Evolutionary conservation across 306 rosid genomes (phyloP), one percentile per base, ranked within the genome.

Genomic region (Cercis canadensis): DNA sequence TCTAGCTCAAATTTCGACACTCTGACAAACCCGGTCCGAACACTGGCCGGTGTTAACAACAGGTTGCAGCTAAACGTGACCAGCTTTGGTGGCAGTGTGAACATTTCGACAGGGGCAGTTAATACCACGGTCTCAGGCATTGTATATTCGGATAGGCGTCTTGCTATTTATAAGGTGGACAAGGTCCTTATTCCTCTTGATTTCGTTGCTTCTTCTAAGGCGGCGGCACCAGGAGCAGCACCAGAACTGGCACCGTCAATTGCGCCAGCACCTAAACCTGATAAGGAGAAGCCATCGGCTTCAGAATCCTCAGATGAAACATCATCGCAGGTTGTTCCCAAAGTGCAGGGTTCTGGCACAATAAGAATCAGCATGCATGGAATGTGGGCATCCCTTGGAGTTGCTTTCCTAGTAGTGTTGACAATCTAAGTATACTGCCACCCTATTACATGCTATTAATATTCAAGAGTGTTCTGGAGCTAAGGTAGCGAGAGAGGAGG

Each of bases 1-100:
- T 65, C 92, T 0, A 61, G 67, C 69, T 50, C 96, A 0, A 89
- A 85, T 50, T 87, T 89, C 45, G 89, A 89, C 51, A 87, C 96
- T 0, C 43, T 89, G n/a, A 87, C 89, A 29, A 87, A 89, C 75
- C 90, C 92, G 0, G 78, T 89, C 0, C 62, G 89, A 47, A 89
- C 96, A 7, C 81, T 87, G 29, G 92, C 90, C 0, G 87, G 96
- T 0, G 78, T 80, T 14, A 76, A 75, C 70, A 68, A 82, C 1
- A 86, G 76, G 46, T 67, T 67, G 14, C 89, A 87, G 18, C 71
- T 89, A 0, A 81, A 89, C 36, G 90, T 89, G n/a, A 85, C 85
- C 3, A 89, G 87, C 17, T 78, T 73, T 13, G 82, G 85, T 4
- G 90, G 85, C 4, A 65, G 60, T 29, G 96, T 89, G 5, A 89